A percentile compares a stretch with the other conserved stretches of the same genome.
These are phyloP conservation scores for Diddensiella transvaalensis DNA, from an alignment of 805 yeast species.

Conservation along the genomic window DNA sequence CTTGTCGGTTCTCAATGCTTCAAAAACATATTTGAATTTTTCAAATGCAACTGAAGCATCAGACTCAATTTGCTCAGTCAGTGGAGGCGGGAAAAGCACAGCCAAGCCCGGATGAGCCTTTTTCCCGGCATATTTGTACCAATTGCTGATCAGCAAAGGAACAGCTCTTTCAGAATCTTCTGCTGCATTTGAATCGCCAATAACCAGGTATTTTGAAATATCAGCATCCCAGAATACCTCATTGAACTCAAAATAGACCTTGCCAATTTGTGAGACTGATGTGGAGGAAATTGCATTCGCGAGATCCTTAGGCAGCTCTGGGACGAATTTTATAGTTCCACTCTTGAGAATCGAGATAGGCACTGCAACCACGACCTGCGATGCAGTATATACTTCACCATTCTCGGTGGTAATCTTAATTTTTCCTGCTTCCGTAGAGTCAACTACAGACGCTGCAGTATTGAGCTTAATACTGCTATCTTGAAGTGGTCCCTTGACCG, in stretches of 20 bases:
- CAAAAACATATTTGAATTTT: constrained; percentile 50
- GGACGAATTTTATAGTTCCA: constrained; percentile 51
- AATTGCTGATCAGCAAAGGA: constrained; percentile 60
- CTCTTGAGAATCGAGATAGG: constrained; percentile 67
- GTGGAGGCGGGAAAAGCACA: constrained; percentile 66
- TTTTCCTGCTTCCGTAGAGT: constrained; percentile 23
- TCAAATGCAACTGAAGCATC: constrained; percentile 54
- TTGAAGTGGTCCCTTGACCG: background rate
- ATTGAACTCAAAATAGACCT: constrained; percentile 66
- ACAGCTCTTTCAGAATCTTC: constrained; percentile 44
- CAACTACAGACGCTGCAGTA: constrained; percentile 42
- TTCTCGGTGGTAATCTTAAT: constrained; percentile 25
- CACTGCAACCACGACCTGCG: constrained; percentile 66
- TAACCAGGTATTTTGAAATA: constrained; percentile 46
- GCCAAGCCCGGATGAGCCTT: constrained; percentile 50
- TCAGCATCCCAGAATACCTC: constrained; percentile 55
- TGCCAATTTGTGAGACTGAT: constrained; percentile 68
- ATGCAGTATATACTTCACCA: constrained; percentile 35
- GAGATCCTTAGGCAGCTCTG: constrained; percentile 44
- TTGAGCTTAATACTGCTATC: constrained; percentile 35
- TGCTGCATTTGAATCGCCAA: constrained; percentile 37
- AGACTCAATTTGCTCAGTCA: constrained; percentile 55
- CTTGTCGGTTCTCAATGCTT: constrained; percentile 28
- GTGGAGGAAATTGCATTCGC: constrained; percentile 43
- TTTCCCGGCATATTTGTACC: constrained; percentile 41